phyloP scores from a whole-genome alignment of 306 rosid species.

The Vicia sativa region DNA sequence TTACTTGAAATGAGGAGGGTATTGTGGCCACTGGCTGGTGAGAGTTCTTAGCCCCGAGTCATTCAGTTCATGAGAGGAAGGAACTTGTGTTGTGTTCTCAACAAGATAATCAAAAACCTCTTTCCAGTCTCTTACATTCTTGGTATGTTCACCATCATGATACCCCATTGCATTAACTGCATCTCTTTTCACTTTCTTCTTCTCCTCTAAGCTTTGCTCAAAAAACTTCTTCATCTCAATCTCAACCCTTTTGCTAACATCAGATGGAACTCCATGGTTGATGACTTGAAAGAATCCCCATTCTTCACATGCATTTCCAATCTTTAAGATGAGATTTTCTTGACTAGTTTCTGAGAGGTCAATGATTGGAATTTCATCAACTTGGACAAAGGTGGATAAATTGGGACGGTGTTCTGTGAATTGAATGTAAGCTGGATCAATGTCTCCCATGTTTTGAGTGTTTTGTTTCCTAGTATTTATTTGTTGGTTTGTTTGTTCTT shows the following conservation, averaged over 20 bases:
- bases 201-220: conserved; percentile 38
- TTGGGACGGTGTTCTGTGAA: conserved; percentile 61
- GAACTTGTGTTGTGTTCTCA: conserved; percentile 42
- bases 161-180: conserved; percentile 66
- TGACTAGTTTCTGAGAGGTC: conserved; percentile 37
- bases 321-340: conserved; percentile 41
- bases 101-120: conserved; percentile 78
- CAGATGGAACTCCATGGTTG: conserved; percentile 70
- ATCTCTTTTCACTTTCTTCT: conserved; percentile 63
- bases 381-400: conserved; percentile 14
- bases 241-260: conserved; percentile 41
- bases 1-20: conserved; percentile 65
- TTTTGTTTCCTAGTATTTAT: too few relatives aligned
- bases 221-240: conserved; percentile 56
- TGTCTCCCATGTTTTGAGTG: conserved; percentile 53
- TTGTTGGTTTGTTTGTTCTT: too few relatives aligned
- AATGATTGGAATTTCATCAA: conserved; percentile 43
- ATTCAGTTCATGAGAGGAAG: conserved; percentile 54
- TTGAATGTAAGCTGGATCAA: conserved; percentile 69
- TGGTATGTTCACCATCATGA: conserved; percentile 71
- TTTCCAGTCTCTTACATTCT: conserved; percentile 88
- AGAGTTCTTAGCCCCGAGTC: conserved; percentile 45
- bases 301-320: conserved; percentile 63
- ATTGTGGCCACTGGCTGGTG: conserved; percentile 73
- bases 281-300: conserved; percentile 90